phyloP scores from a whole-genome alignment of 176 grass and related monocot species.

The Oryza meridionalis region DNA sequence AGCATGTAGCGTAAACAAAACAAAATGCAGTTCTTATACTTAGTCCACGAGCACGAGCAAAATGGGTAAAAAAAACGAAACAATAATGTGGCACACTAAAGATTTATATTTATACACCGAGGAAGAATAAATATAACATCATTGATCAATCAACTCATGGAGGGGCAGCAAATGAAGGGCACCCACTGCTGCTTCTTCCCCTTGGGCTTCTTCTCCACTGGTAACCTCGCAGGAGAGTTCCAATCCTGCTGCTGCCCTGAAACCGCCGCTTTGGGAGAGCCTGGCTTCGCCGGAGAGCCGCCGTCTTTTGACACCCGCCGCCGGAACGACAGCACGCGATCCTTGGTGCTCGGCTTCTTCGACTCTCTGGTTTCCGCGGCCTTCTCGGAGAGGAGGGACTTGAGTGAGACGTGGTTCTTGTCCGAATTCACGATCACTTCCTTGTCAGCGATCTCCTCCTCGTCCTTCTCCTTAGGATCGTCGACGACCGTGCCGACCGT shows the following conservation, averaged over 20 bases:
- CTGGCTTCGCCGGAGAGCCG: conserved; percentile 15
- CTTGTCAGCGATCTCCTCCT: conserved; percentile 52
- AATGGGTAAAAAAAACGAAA: neutral
- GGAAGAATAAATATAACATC: neutral
- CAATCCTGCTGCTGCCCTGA: conserved; percentile 56
- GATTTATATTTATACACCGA: neutral
- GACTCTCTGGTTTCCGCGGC: conserved; percentile 42
- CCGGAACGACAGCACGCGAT: conserved; percentile 39
- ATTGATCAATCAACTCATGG: conserved; percentile 35
- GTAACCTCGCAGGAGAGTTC: conserved; percentile 70
- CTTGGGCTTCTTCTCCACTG: conserved; percentile 41
- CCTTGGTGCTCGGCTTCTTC: conserved; percentile 48
- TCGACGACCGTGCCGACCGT: neutral
- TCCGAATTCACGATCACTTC: conserved; percentile 45
- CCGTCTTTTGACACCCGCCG: conserved; percentile 31
- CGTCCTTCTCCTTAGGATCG: neutral
- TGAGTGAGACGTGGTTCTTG: conserved; percentile 54
- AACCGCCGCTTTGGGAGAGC: conserved; percentile 18
- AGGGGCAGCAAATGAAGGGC: conserved; percentile 68
- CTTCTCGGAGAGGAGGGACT: conserved; percentile 55
- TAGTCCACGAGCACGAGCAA: conserved; percentile 1
- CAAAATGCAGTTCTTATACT: neutral
- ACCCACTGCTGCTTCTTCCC: conserved; percentile 64
- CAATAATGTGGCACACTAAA: neutral
- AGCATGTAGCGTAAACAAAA: neutral